Percentiles rank a stretch among this genome's conserved stretches.
Evolutionary conservation across 73 alveolate species (phyloP).

Genomic region (Paramecium pentaurelia): DNA sequence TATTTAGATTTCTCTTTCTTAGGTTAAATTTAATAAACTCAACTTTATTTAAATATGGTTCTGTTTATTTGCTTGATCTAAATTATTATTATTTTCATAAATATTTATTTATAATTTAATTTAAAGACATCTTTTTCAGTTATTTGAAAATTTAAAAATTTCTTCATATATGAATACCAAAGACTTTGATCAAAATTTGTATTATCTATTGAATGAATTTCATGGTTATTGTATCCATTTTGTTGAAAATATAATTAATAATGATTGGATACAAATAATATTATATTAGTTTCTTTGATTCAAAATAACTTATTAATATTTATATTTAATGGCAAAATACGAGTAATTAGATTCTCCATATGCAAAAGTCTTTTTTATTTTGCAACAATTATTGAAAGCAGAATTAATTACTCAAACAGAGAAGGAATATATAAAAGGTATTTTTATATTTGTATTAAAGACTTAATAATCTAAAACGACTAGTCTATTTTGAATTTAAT

Average conservation of each 20-base stretch:
- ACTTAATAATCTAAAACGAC: constrained; percentile 2
- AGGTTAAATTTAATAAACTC: not conserved
- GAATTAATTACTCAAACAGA: not conserved
- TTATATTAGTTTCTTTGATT: not conserved
- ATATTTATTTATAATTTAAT: not conserved
- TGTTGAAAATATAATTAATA: not conserved
- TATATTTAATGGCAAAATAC: not conserved
- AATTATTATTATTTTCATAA: not conserved
- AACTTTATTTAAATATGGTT: not conserved
- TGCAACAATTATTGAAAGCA: not conserved
- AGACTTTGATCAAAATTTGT: not conserved
- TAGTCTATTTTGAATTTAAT: not conserved
- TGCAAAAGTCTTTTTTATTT: not conserved
- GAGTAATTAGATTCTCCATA: not conserved
- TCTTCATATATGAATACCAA: not conserved
- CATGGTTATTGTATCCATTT: not conserved
- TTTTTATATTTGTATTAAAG: not conserved
- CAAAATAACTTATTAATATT: not conserved
- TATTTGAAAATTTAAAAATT: not conserved
- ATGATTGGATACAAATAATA: not conserved
- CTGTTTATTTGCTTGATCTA: not conserved
- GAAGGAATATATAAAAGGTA: not conserved
- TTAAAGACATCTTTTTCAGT: not conserved
- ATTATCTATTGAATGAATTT: not conserved
- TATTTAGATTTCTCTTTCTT: not conserved